A percentile compares a stretch with the other conserved stretches of the same genome.
Evolutionary conservation across 345 rosid genomes (phyloP).

Genomic region (Rhizophora mangle): DNA sequence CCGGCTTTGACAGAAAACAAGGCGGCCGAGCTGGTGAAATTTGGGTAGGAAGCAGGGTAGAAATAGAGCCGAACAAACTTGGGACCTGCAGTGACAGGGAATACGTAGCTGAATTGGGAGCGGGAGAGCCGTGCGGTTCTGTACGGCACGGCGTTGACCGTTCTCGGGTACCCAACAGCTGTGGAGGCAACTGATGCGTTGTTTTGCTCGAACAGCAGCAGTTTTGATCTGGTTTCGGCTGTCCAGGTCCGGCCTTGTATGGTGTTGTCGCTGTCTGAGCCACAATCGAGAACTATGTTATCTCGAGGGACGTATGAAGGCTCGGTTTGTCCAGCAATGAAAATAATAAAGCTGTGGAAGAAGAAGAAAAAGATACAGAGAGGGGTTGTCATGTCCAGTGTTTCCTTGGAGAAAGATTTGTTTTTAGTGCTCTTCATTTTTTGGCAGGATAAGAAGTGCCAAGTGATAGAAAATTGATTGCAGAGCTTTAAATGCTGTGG

Average conservation of each 20-base stretch:
- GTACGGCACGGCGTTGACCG: neutral
- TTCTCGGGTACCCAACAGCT: neutral
- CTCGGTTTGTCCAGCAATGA: too few species aligned
- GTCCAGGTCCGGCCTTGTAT: neutral
- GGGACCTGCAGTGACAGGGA: neutral
- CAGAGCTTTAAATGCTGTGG: too few species aligned
- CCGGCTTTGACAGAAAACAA: slow-evolving; percentile 26
- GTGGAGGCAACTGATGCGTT: neutral
- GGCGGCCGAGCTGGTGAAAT: slow-evolving; percentile 1
- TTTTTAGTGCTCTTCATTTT: too few species aligned
- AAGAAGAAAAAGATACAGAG: too few species aligned
- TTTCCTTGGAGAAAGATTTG: too few species aligned
- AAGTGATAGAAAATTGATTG: too few species aligned
- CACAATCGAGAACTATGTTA: slow-evolving; percentile 5
- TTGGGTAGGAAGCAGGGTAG: slow-evolving; percentile 12
- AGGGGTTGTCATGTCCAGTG: too few species aligned
- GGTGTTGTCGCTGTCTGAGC: neutral
- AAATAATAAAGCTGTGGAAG: too few species aligned
- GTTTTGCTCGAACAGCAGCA: neutral
- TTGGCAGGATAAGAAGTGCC: too few species aligned
- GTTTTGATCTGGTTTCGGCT: neutral
- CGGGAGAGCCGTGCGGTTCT: neutral
- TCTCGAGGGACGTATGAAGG: neutral
- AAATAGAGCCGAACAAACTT: slow-evolving; percentile 27
- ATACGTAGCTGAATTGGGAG: neutral